phyloP scores from a whole-genome alignment of 495 filamentous ascomycete genomes.

The Aspergillus mulundensis region DNA sequence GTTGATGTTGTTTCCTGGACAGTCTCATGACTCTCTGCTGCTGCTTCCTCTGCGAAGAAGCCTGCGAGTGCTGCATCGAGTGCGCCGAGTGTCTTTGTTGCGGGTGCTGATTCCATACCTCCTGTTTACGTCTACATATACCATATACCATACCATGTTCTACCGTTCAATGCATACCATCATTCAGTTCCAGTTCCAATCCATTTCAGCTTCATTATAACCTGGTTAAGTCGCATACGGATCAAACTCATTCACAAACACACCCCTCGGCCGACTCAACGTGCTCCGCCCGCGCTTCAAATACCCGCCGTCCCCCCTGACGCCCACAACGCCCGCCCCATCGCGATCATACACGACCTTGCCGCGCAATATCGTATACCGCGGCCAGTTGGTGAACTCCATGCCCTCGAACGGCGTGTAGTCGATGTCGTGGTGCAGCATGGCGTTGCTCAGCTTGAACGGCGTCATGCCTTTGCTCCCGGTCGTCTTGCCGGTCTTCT shows the following conservation, averaged over 20 bases:
- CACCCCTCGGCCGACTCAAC: constrained; percentile 10
- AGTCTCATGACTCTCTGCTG: constrained; percentile 26
- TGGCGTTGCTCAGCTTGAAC: constrained; percentile 44
- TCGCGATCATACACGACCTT: constrained; percentile 55
- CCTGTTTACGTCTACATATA: no score
- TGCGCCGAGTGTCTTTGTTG: constrained; percentile 18
- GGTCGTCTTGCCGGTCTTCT: neutral
- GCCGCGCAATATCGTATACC: constrained; percentile 56
- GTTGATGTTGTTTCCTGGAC: neutral
- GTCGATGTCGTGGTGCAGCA: constrained; percentile 57
- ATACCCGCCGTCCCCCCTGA: constrained; percentile 50
- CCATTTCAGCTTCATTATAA: neutral
- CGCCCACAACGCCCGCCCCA: constrained; percentile 42
- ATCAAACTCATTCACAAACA: constrained; percentile 17
- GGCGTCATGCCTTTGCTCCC: constrained; percentile 24
- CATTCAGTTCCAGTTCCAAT: neutral
- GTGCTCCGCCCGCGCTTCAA: constrained; percentile 30
- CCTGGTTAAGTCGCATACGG: neutral
- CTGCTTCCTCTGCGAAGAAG: constrained; percentile 25
- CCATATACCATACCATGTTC: neutral
- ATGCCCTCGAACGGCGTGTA: constrained; percentile 61
- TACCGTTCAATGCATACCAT: neutral
- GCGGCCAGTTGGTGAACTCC: constrained; percentile 53
- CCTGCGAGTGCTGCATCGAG: constrained; percentile 23
- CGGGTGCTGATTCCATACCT: constrained; percentile 15